Conservation (phyloP, 352 stramenopile species). For the Albugo laibachii region DNA sequence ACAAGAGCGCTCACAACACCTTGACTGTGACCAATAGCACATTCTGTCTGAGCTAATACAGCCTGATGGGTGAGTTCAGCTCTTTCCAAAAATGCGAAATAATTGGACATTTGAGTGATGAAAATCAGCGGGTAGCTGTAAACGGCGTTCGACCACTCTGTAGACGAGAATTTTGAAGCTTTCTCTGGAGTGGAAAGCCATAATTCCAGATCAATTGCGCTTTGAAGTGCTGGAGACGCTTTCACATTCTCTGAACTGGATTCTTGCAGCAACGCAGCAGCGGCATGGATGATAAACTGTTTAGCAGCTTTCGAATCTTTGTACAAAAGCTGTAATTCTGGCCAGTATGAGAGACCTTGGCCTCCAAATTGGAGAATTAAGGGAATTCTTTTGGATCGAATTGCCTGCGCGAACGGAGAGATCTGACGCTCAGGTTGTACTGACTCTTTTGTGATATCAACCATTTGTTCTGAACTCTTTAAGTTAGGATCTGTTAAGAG, state of each 20-base stretch:
- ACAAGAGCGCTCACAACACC: slow-evolving; percentile 51
- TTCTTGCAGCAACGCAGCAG: slow-evolving; percentile 26
- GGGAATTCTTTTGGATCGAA: not conserved
- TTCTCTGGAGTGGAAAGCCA: slow-evolving; percentile 20
- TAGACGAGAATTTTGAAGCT: slow-evolving; percentile 4
- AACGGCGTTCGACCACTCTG: slow-evolving; percentile 18
- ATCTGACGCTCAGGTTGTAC: not conserved
- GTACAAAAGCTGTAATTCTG: slow-evolving; percentile 29
- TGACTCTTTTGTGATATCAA: not conserved
- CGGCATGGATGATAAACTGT: slow-evolving; percentile 21
- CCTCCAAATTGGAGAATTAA: slow-evolving; percentile 43
- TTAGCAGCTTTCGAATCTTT: slow-evolving; percentile 12
- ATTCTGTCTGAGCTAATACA: slow-evolving; percentile 20
- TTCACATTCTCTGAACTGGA: slow-evolving; percentile 13
- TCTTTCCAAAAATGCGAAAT: slow-evolving; percentile 39
- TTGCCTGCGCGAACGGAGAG: not conserved
- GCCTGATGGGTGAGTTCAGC: slow-evolving; percentile 30
- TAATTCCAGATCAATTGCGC: slow-evolving; percentile 18
- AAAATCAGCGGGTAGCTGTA: slow-evolving; percentile 67
- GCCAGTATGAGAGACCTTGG: slow-evolving; percentile 45
- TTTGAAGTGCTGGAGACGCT: no score
- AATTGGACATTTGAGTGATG: slow-evolving; percentile 59
- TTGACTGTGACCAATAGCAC: slow-evolving; percentile 53
- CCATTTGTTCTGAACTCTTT: not conserved
- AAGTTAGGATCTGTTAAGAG: not conserved